Conservation (phyloP, 2,329 filamentous ascomycete species). For the Sarocladiaceae sp. region DNA sequence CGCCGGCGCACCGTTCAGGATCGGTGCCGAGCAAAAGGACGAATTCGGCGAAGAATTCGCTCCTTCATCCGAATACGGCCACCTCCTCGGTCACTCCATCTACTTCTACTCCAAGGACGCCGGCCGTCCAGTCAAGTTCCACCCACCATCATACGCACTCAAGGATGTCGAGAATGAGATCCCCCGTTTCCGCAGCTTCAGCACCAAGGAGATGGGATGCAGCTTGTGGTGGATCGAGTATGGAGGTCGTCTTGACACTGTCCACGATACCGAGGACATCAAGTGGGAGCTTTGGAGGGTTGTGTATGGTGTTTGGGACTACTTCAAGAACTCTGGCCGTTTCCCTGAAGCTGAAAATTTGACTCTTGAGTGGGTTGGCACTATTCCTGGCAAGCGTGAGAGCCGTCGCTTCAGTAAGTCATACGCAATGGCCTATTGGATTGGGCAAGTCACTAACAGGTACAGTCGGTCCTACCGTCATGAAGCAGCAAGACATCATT, state of each 20-base stretch:
- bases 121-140: conserved; percentile 18
- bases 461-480: conserved; percentile 18
- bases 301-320: conserved; percentile 21
- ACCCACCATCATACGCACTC: conserved; percentile 19
- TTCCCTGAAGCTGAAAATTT: conserved; percentile 21
- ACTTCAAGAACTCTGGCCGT: conserved; percentile 21
- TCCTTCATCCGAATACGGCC: conserved; percentile 19
- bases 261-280: conserved; percentile 21
- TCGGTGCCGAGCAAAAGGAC: conserved; percentile 18
- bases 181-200: conserved; percentile 21
- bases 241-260: conserved; percentile 19
- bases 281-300: conserved; percentile 23
- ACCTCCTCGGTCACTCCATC: conserved; percentile 22
- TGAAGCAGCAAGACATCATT: conserved; percentile 21
- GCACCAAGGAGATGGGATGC: conserved; percentile 20
- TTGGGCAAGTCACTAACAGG: neutral
- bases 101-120: conserved; percentile 22
- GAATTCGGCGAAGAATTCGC: conserved; percentile 21
- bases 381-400: conserved; percentile 20
- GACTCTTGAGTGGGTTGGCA: conserved; percentile 21
- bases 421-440: neutral
- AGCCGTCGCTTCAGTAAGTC: conserved; percentile 19
- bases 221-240: conserved; percentile 23
- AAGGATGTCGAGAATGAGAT: conserved; percentile 19
- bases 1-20: conserved; percentile 19